Evolutionary conservation across 495 filamentous ascomycete species (phyloP).

Genomic region (Hypoxylon lienhwacheense): DNA sequence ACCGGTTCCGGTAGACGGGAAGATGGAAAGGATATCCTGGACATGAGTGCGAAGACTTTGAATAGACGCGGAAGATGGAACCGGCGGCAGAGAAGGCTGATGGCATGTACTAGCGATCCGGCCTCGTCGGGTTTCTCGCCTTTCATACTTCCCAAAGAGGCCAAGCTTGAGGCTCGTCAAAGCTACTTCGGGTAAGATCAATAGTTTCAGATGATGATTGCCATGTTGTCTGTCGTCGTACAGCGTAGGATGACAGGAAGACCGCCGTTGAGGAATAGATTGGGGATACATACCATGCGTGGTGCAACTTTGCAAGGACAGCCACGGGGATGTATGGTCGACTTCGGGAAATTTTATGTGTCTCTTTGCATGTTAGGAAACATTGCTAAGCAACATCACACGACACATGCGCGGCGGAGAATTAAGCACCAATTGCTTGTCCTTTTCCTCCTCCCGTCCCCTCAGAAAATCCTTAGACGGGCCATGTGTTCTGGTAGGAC

Average conservation of each 20-base stretch:
- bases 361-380: constrained; percentile 26
- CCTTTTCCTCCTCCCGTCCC: background rate
- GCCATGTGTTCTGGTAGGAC: constrained; percentile 41
- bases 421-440: constrained; percentile 35
- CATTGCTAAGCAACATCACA: constrained; percentile 28
- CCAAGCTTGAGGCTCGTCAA: constrained; percentile 25
- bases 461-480: constrained; percentile 9
- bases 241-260: constrained; percentile 35
- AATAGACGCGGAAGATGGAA: constrained; percentile 26
- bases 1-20: constrained; percentile 38
- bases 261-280: constrained; percentile 14
- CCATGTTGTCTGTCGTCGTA: constrained; percentile 20
- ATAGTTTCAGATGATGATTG: constrained; percentile 37
- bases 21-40: constrained; percentile 33
- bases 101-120: constrained; percentile 33
- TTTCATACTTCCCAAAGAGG: constrained; percentile 24
- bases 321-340: constrained; percentile 39
- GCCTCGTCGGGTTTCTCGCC: constrained; percentile 31
- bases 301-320: constrained; percentile 32
- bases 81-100: constrained; percentile 33
- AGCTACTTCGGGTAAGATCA: constrained; percentile 28
- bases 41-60: constrained; percentile 11
- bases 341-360: constrained; percentile 45
- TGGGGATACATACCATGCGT: constrained; percentile 7
- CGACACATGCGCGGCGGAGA: constrained; percentile 34